Base-by-base conservation (phyloP, 345 rosid genomes). In the Punica granatum region DNA sequence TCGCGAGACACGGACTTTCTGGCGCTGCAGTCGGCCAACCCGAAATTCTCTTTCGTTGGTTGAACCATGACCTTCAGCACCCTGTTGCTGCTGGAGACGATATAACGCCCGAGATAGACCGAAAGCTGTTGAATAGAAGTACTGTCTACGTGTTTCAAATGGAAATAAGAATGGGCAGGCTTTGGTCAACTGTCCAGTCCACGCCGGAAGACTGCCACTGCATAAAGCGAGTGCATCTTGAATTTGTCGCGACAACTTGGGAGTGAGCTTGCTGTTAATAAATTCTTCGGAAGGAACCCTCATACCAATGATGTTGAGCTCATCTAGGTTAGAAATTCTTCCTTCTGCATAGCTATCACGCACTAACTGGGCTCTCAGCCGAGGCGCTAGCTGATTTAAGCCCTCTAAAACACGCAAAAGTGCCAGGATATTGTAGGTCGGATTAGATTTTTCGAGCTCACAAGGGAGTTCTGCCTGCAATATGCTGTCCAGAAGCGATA, bases 41-140 rank as follows among this genome's bases (percentile, higher is more conserved):
- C 98, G 84, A 68, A 88, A 82, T 79, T 95, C 99, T 78, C 99
- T 83, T 68, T 92, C 99, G 77, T 80, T 87, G 62, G 81, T 72
- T 62, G 88, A 84, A 65, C 96, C 97, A 73, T 83, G 83, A 67
- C 97, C 97, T 67, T 95, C 98, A 75, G 96, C 96, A 78, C 99
- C 96, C 80, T 95, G 99, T 77, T 90, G 97, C 89, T 95, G 99
- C 84, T 95, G 99, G 44, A 92, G 92, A 67, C 98, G 99, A 75
- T 84, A 78, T 73, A 95, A 79, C 30, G 99, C 99, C 68, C 99
- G 97, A 53, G 99, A 95, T 72, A 95, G 76, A 69, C 99, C 99
- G 82, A 95, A 95, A 69, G 98, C 98, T 70, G 99, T 95, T 30
- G 99, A 92, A 73, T 90, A 88, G 73, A 95, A 95, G 76, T 90